Evolutionary conservation across 2,329 filamentous ascomycete genomes (phyloP).

Genomic region (Aspergillus calidoustus): DNA sequence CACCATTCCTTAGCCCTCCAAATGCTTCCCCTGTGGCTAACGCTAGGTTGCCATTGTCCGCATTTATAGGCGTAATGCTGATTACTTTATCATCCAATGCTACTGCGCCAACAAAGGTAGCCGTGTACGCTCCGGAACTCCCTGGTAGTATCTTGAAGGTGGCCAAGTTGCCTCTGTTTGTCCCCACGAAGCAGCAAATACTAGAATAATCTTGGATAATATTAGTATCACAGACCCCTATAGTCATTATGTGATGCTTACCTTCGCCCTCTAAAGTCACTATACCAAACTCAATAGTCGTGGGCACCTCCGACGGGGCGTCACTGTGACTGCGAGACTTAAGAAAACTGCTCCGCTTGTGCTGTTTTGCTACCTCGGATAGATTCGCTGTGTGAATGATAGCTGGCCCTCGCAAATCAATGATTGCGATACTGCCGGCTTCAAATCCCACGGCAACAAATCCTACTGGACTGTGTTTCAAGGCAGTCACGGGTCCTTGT

Average conservation of each 20-base stretch:
- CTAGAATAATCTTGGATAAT: conserved; percentile 74
- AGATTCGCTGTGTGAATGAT: conserved; percentile 78
- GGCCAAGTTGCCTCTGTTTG: conserved; percentile 77
- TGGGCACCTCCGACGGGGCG: conserved; percentile 71
- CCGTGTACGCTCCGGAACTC: conserved; percentile 69
- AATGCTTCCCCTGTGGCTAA: conserved; percentile 75
- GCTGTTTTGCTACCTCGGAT: conserved; percentile 74
- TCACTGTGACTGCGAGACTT: conserved; percentile 56
- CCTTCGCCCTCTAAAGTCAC: conserved; percentile 90
- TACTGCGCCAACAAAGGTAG: conserved; percentile 70
- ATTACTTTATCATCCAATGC: conserved; percentile 72
- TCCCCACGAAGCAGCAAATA: conserved; percentile 90
- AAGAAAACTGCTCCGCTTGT: conserved; percentile 75
- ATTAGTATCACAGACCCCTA: conserved; percentile 29
- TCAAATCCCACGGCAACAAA: conserved; percentile 89
- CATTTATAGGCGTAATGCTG: conserved; percentile 77
- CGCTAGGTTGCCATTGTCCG: conserved; percentile 76
- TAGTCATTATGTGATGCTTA: conserved; percentile 30
- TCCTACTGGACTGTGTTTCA: conserved; percentile 88
- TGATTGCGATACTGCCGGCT: conserved; percentile 75
- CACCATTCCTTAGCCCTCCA: conserved; percentile 74
- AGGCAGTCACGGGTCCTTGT: conserved; percentile 76
- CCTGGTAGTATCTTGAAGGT: conserved; percentile 90
- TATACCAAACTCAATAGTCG: conserved; percentile 85
- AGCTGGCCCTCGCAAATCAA: conserved; percentile 85